A percentile compares a stretch with the other conserved stretches of the same genome.
phyloP scores from a whole-genome alignment of 2,329 filamentous ascomycete genomes.

The Penicillium sp. region DNA sequence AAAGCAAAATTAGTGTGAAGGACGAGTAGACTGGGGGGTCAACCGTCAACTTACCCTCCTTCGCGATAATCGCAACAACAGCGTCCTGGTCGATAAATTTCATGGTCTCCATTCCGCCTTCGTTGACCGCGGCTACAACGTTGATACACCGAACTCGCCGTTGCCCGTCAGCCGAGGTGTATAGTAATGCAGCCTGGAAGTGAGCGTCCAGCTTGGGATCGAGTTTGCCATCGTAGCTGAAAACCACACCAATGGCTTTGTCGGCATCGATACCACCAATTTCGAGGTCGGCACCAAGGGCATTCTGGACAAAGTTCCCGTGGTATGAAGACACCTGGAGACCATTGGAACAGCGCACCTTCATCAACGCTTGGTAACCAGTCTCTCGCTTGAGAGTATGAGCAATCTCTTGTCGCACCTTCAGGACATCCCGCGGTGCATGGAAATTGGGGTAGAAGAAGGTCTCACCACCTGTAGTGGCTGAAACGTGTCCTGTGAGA shows the following conservation, averaged over 20 bases:
- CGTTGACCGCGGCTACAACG: slow-evolving; percentile 86
- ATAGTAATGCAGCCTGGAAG: slow-evolving; percentile 92
- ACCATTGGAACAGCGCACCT: slow-evolving; percentile 96
- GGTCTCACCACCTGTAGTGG: slow-evolving; percentile 88
- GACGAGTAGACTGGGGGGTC: neutral
- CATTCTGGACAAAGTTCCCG: slow-evolving; percentile 94
- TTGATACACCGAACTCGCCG: slow-evolving; percentile 91
- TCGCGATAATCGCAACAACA: slow-evolving; percentile 82
- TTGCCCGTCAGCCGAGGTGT: slow-evolving; percentile 87
- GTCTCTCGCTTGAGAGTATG: slow-evolving; percentile 88
- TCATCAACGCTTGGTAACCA: slow-evolving; percentile 95
- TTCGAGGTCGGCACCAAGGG: slow-evolving; percentile 90
- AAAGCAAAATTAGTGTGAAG: slow-evolving; percentile 1
- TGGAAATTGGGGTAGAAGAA: slow-evolving; percentile 99
- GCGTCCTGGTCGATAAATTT: slow-evolving; percentile 96
- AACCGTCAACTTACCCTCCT: slow-evolving; percentile 62
- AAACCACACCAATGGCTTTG: slow-evolving; percentile 87
- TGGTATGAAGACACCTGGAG: slow-evolving; percentile 92
- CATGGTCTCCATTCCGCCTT: slow-evolving; percentile 79
- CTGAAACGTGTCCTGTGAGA: slow-evolving; percentile 70
- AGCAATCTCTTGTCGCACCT: slow-evolving; percentile 79
- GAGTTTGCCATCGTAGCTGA: slow-evolving; percentile 96
- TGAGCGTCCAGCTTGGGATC: slow-evolving; percentile 95
- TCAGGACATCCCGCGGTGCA: slow-evolving; percentile 77
- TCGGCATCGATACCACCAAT: slow-evolving; percentile 91